phyloP scores from a whole-genome alignment of 139 green algal genomes.

The Tetraselmis striata region DNA sequence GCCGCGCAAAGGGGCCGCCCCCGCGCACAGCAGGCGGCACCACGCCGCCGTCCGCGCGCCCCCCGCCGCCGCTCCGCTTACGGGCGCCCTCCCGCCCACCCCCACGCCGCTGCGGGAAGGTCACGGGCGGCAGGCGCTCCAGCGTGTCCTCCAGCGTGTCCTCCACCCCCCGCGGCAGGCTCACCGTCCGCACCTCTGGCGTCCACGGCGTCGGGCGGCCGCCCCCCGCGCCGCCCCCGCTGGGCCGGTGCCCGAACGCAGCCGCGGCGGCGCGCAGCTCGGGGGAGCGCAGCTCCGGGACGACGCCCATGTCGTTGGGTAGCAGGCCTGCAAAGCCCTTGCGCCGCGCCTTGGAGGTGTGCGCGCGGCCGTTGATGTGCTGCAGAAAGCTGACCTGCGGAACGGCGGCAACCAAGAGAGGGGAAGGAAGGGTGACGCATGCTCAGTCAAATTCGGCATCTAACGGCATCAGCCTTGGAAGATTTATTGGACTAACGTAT shows the following conservation, averaged over 20 bases:
- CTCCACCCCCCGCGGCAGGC: not conserved
- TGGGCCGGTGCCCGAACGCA: not conserved
- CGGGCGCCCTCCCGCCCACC: no score
- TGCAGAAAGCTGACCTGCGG: not conserved
- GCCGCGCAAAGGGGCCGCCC: not conserved
- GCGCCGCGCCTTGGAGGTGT: not conserved
- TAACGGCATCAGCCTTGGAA: no score
- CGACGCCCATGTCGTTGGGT: conserved; percentile 7
- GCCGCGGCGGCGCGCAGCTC: not conserved
- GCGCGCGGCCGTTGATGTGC: conserved; percentile 2
- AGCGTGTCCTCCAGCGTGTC: not conserved
- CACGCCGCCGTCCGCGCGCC: not conserved
- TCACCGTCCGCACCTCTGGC: not conserved
- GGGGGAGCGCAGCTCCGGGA: not conserved
- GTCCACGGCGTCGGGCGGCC: not conserved
- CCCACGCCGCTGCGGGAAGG: no score
- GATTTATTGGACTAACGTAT: no score
- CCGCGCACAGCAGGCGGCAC: not conserved
- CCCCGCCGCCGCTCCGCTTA: not conserved
- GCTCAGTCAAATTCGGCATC: no score
- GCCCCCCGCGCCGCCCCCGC: no score
- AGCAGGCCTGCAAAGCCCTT: conserved; percentile 7
- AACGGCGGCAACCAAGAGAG: no score
- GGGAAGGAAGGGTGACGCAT: no score
- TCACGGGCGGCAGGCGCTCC: not conserved